Conservation (phyloP, 192 early-diverging fungal species). For the Radiomyces spectabilis region DNA sequence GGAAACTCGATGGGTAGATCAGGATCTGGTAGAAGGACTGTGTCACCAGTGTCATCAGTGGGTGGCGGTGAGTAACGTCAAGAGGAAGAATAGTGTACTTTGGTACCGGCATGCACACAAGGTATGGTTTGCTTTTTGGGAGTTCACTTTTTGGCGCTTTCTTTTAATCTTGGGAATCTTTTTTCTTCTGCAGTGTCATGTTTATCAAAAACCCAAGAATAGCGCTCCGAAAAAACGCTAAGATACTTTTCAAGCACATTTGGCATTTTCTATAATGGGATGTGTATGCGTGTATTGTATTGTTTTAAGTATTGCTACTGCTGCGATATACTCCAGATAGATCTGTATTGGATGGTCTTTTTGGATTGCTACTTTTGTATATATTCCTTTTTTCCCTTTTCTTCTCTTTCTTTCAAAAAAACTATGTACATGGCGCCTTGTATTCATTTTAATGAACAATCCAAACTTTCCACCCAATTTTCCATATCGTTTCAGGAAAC, state of each 20-base stretch:
- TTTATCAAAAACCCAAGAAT: constrained; percentile 20
- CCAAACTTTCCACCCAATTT: too few species aligned
- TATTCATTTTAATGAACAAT: too few species aligned
- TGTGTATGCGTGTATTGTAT: too few species aligned
- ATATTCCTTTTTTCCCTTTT: background rate
- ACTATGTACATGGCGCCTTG: too few species aligned
- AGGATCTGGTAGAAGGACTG: constrained; percentile 66
- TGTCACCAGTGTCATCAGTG: constrained; percentile 79
- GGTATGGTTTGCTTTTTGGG: constrained; percentile 5
- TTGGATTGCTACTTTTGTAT: background rate
- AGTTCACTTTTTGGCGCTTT: background rate
- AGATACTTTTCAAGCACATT: too few species aligned
- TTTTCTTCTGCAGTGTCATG: constrained; percentile 10
- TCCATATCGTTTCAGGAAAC: too few species aligned
- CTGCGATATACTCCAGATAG: too few species aligned
- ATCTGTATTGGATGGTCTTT: too few species aligned
- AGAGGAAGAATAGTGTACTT: constrained; percentile 66
- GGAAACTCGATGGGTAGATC: constrained; percentile 52
- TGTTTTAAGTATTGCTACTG: too few species aligned
- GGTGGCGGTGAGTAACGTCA: constrained; percentile 67
- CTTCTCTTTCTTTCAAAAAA: constrained; percentile 1
- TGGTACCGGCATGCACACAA: constrained; percentile 88
- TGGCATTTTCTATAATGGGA: too few species aligned
- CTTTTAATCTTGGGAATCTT: background rate
- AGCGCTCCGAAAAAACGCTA: background rate